phyloP scores from a whole-genome alignment of 83 land plant species.

The Thuja plicata region DNA sequence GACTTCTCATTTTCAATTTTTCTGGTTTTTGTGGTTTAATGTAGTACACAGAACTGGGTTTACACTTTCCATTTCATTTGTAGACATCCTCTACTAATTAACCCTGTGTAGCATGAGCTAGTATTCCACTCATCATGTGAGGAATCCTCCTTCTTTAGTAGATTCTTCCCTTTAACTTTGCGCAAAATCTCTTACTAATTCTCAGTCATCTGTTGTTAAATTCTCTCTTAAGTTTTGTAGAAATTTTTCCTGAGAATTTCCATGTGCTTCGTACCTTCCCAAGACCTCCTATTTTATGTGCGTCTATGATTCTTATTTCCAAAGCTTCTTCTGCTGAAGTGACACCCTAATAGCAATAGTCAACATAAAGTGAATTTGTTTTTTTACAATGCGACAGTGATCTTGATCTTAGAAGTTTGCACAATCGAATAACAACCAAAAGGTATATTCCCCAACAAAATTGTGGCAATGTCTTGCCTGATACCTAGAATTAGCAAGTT shows the following conservation, averaged over 20 bases:
- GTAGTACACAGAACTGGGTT: too few species aligned
- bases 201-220: conserved; percentile 31
- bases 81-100: too few species aligned
- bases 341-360: not conserved
- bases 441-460: conserved; percentile 29
- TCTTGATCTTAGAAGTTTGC: not conserved
- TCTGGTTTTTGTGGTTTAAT: too few species aligned
- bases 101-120: too few species aligned
- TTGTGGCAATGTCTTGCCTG: conserved; percentile 33
- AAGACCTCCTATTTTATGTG: conserved; percentile 31
- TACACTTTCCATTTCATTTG: too few species aligned
- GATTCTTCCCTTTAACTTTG: too few species aligned
- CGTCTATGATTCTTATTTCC: conserved; percentile 24
- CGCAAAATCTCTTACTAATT: too few species aligned
- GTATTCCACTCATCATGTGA: too few species aligned
- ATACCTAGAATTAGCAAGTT: conserved; percentile 35
- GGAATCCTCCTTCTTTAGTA: too few species aligned
- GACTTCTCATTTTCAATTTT: too few species aligned
- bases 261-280: conserved; percentile 18
- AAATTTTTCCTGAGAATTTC: conserved; percentile 14
- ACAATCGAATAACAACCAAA: conserved; percentile 37
- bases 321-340: conserved; percentile 29
- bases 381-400: not conserved
- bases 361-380: not conserved
- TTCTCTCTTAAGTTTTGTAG: conserved; percentile 23